phyloP scores from a whole-genome alignment of 2,329 filamentous ascomycete genomes.

The Calonectria pteridis region DNA sequence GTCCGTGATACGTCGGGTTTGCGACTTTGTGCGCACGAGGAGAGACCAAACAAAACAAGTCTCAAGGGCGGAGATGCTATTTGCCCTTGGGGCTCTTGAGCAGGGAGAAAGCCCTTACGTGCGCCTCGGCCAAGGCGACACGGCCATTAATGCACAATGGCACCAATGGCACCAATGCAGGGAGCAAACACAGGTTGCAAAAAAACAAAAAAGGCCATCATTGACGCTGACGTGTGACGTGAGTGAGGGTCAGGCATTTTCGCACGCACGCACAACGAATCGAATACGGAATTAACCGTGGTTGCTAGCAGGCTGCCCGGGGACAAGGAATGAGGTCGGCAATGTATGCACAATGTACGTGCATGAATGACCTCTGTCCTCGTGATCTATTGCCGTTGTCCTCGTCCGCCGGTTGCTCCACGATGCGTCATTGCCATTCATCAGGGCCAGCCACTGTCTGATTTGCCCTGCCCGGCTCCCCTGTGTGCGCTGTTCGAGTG shows the following conservation, averaged over 20 bases:
- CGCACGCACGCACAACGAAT: slow-evolving; percentile 5
- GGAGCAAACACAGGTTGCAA: slow-evolving; percentile 3
- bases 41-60: slow-evolving; percentile 7
- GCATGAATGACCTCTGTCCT: slow-evolving; percentile 11
- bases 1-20: slow-evolving; percentile 20
- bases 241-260: not conserved
- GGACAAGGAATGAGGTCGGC: not conserved
- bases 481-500: slow-evolving; percentile 20
- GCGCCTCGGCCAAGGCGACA: slow-evolving; percentile 19
- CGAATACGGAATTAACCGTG: not conserved
- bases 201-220: not conserved
- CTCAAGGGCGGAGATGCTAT: slow-evolving; percentile 13
- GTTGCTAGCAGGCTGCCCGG: not conserved
- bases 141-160: slow-evolving; percentile 10
- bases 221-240: slow-evolving; percentile 22
- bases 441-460: not conserved
- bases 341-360: not conserved
- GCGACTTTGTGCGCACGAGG: slow-evolving; percentile 16
- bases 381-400: slow-evolving; percentile 12
- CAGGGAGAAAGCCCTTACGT: not conserved
- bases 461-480: slow-evolving; percentile 17
- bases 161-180: slow-evolving; percentile 20
- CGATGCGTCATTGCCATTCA: slow-evolving; percentile 18
- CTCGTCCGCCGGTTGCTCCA: not conserved
- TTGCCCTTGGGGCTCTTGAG: not conserved